Conservation (phyloP, 1,284 basidiomycete genomes). For the Fomes fomentarius region DNA sequence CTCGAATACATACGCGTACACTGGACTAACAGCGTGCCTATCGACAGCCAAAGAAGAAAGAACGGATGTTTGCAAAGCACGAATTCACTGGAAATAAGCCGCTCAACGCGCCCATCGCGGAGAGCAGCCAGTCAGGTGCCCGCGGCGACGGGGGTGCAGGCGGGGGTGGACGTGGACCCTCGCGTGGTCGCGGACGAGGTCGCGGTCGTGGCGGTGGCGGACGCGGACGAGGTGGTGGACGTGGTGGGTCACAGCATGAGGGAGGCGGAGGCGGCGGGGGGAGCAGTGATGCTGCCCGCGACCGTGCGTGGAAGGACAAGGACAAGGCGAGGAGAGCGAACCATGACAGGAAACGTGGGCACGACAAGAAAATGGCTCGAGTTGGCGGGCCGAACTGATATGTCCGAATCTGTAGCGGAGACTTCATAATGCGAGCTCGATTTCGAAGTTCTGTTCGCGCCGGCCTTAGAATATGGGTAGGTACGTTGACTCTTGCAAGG, state of each 20-base stretch:
- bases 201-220: constrained; percentile 33
- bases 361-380: constrained; percentile 77
- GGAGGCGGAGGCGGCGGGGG: constrained; percentile 35
- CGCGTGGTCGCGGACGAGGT: constrained; percentile 35
- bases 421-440: too few species aligned
- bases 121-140: constrained; percentile 15
- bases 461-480: too few species aligned
- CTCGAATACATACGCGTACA: background rate
- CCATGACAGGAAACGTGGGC: constrained; percentile 67
- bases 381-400: constrained; percentile 41
- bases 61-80: constrained; percentile 70
- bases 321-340: constrained; percentile 68
- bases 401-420: too few species aligned
- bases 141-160: constrained; percentile 25
- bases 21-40: background rate
- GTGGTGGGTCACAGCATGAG: constrained; percentile 39
- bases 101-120: constrained; percentile 18
- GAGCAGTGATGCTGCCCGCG: constrained; percentile 41
- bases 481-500: too few species aligned
- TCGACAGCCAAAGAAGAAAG: constrained; percentile 65
- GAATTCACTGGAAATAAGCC: constrained; percentile 71
- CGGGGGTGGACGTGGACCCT: constrained; percentile 33
- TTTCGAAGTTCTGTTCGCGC: too few species aligned
- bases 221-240: constrained; percentile 37
- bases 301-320: constrained; percentile 70